A percentile compares a stretch with the other conserved stretches of the same genome.
Conservation (phyloP, 1,284 basidiomycete species). For the Moesziomyces parantarcticus region DNA sequence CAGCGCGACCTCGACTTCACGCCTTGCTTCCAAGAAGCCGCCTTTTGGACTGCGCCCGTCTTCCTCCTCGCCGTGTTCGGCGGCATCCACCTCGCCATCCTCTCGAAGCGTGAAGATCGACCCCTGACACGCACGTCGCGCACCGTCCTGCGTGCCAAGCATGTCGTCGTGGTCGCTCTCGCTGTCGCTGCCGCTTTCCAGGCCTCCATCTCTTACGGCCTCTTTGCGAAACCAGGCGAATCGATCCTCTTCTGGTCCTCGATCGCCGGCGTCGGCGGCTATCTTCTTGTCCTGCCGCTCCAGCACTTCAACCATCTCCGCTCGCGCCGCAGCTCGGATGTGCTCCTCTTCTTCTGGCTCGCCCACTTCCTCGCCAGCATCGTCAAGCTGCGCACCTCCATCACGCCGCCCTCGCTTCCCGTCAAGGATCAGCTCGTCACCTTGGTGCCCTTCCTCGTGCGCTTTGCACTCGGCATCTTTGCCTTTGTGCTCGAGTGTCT, state of each 20-base stretch:
- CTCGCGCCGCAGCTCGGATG: slow-evolving; percentile 79
- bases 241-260: slow-evolving; percentile 50
- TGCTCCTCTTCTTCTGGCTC: slow-evolving; percentile 86
- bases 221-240: slow-evolving; percentile 33
- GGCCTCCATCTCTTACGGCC: slow-evolving; percentile 67
- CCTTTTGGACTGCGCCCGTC: slow-evolving; percentile 52
- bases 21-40: slow-evolving; percentile 81
- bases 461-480: slow-evolving; percentile 43
- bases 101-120: slow-evolving; percentile 22
- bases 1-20: slow-evolving; percentile 81
- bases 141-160: slow-evolving; percentile 50
- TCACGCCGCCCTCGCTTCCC: slow-evolving; percentile 43
- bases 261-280: slow-evolving; percentile 30
- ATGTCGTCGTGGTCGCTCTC: slow-evolving; percentile 73
- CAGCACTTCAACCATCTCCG: slow-evolving; percentile 77
- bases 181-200: slow-evolving; percentile 72
- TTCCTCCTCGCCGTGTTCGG: slow-evolving; percentile 53
- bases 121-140: slow-evolving; percentile 42
- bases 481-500: slow-evolving; percentile 59
- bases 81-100: slow-evolving; percentile 28
- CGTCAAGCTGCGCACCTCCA: slow-evolving; percentile 72
- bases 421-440: slow-evolving; percentile 41
- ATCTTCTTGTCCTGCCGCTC: slow-evolving; percentile 61
- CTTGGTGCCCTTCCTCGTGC: slow-evolving; percentile 55
- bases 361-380: slow-evolving; percentile 73